Percentiles rank a stretch among this genome's conserved stretches.
These are phyloP conservation scores for Pichia occidentalis DNA, from an alignment of 805 yeast genomes.

Conservation along the genomic window DNA sequence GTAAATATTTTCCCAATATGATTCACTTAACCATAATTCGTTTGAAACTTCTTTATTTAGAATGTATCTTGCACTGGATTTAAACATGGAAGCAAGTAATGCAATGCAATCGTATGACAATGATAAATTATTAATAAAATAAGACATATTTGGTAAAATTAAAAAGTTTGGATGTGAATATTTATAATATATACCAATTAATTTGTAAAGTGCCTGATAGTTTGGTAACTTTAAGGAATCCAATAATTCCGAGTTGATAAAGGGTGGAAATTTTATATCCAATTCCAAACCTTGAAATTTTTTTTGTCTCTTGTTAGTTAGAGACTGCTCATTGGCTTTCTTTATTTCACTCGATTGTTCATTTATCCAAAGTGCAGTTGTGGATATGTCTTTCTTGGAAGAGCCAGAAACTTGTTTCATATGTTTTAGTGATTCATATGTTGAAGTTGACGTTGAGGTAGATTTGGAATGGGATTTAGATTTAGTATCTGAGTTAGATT, in stretches of 20 bases:
- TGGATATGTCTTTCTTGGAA: constrained; percentile 6
- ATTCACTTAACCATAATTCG: constrained; percentile 25
- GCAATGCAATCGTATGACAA: constrained; percentile 27
- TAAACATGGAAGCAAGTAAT: constrained; percentile 30
- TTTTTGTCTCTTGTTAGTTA: constrained; percentile 3
- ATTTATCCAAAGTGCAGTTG: constrained; percentile 25
- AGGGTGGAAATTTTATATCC: constrained; percentile 4
- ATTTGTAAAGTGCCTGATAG: constrained; percentile 27
- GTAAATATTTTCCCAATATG: constrained; percentile 33
- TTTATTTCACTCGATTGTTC: constrained; percentile 14
- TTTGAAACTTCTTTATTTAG: constrained; percentile 23
- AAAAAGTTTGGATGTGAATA: constrained; percentile 35
- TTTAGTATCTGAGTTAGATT: not conserved
- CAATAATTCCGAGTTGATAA: constrained; percentile 28
- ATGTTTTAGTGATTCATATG: too few relatives aligned
- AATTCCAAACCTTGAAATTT: constrained; percentile 3
- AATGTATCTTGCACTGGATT: constrained; percentile 29
- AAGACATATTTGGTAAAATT: constrained; percentile 31
- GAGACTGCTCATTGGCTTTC: not conserved
- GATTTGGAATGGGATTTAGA: not conserved
- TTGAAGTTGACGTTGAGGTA: too few relatives aligned
- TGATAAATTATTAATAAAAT: constrained; percentile 27
- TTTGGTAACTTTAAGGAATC: constrained; percentile 33
- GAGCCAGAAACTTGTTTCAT: not conserved
- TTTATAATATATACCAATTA: constrained; percentile 36